phyloP scores from a whole-genome alignment of 164 flowering plant genomes.

The Protea cynaroides region DNA sequence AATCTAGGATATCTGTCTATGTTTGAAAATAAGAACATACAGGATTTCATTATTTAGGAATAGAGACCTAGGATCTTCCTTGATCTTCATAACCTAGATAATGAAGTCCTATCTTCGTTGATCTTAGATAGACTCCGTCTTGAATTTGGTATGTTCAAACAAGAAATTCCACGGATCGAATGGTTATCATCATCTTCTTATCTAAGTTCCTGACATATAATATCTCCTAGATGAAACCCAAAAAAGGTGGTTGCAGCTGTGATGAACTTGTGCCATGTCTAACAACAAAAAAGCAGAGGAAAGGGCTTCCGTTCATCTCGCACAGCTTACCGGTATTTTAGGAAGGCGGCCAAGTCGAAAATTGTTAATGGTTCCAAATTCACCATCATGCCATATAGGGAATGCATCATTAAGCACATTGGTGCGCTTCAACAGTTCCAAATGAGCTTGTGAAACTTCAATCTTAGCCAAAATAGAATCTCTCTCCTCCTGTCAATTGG shows the following conservation, averaged over 20 bases:
- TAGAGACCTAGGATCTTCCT: no score
- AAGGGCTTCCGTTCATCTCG: not conserved
- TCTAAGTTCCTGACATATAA: not conserved
- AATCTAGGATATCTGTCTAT: no score
- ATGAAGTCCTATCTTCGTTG: no score
- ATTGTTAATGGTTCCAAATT: constrained; percentile 97
- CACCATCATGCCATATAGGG: constrained; percentile 91
- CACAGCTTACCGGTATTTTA: constrained; percentile 57
- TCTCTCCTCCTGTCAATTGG: constrained; percentile 71
- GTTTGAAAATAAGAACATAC: no score
- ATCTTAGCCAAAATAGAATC: constrained; percentile 90
- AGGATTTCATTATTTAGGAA: no score
- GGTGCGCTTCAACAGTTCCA: constrained; percentile 84
- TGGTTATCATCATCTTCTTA: not conserved
- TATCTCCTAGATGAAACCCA: not conserved
- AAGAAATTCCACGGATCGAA: not conserved
- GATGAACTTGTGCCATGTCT: not conserved
- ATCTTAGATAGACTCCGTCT: no score
- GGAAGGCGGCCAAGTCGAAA: constrained; percentile 96
- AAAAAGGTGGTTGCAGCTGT: not conserved
- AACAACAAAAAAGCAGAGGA: not conserved
- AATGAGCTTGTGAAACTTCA: constrained; percentile 94
- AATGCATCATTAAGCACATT: constrained; percentile 96
- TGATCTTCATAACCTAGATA: no score
- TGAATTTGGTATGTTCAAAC: not conserved